Evolutionary conservation across 2,329 filamentous ascomycete genomes (phyloP).

Genomic region (Fusarium tjaetaba): DNA sequence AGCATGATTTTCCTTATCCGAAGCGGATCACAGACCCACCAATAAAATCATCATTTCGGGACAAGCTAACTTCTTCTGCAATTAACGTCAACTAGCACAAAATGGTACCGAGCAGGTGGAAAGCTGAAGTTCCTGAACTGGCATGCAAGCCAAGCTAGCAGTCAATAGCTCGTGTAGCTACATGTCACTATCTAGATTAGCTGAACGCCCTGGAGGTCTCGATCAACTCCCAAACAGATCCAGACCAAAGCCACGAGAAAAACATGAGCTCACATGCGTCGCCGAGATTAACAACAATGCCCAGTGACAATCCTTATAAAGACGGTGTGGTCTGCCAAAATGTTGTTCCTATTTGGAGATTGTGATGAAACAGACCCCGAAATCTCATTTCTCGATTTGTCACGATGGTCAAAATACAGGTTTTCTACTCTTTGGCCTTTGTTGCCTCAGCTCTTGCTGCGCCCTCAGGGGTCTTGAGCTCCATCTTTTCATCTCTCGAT

Average conservation of each 20-base stretch:
- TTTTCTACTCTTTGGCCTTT: neutral
- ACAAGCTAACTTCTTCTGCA: neutral
- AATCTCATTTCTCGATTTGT: too few species aligned
- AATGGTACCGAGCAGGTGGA: neutral
- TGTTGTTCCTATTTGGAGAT: neutral
- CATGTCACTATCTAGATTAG: neutral
- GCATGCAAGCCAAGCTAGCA: neutral
- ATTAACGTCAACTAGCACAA: neutral
- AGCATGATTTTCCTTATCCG: neutral
- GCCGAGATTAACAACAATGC: neutral
- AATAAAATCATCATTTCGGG: rapidly evolving
- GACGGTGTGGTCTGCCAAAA: neutral
- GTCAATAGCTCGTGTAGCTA: neutral
- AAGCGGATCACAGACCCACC: neutral
- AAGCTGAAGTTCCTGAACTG: neutral
- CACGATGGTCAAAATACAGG: neutral
- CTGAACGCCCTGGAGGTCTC: neutral
- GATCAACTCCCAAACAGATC: neutral
- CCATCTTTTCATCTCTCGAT: neutral
- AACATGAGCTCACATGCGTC: neutral
- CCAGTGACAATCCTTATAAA: neutral
- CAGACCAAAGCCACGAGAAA: neutral
- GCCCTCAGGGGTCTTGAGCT: neutral
- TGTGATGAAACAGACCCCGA: rapidly evolving
- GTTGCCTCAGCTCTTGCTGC: neutral